Base-by-base conservation (phyloP, 345 rosid genomes). In the Nephelium lappaceum region DNA sequence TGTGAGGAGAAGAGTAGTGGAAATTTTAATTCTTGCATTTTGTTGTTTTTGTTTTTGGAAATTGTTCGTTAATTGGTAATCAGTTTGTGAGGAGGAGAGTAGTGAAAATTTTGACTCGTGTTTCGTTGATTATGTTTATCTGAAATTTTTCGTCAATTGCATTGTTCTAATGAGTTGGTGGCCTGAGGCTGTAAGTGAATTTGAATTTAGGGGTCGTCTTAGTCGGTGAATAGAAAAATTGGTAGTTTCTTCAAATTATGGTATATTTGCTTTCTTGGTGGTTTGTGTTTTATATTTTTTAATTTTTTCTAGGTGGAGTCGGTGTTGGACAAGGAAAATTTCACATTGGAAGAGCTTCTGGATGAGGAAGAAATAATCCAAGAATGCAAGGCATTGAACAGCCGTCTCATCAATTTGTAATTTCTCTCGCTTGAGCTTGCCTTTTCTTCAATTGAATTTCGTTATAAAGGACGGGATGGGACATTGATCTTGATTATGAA, bases 341-440 rank as follows among this genome's bases (percentile, higher is more conserved):
- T 89, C 85, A 86, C 98, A 0, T 87, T 97, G 93, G 99, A 93
- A 74, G 98, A 94, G 92, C 98, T 97, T 84, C 85, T 97, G 79
- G 98, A 97, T 43, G 99, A 97, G 88, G 99, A 97, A 91, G 99
- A 97, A 82, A 92, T 94, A 82, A 94, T 97, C 75, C 99, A 97
- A 87, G 99, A 97, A 81, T 97, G 99, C 98, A 97, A 94, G 87
- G 98, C 94, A 64, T 86, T 97, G 80, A 97, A 97, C 84, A 92
- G 94, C 76, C 98, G 99, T 36, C 98, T 97, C 43, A 94, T 97
- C 23, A 92, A 93, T 73, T 97, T 94, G 99, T 97, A 93, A 86
- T 66, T 78, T 66, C 66, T 80, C 72, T 25, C 36, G 0, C 39
- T 18, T 64, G 61, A 69, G 0, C 24, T 64, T 71, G 3, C 77